Percentiles rank a stretch among this genome's conserved stretches.
These are phyloP conservation scores for Quillaja saponaria DNA, from an alignment of 306 rosid species.

Conservation along the genomic window DNA sequence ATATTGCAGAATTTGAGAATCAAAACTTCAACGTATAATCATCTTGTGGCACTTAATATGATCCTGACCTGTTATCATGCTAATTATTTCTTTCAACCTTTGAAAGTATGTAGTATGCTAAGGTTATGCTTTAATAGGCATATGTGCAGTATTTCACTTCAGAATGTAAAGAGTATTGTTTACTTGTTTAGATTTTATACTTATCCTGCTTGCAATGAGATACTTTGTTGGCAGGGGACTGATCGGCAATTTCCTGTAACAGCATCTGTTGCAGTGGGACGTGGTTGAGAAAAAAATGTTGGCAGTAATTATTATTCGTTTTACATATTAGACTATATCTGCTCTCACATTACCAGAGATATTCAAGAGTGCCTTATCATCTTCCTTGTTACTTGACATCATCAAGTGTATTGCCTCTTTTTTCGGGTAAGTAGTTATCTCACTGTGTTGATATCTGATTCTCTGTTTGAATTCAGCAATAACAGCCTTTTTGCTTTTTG, in stretches of 20 bases:
- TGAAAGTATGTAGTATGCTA: too few relatives aligned
- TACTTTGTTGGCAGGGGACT: slow-evolving; percentile 21
- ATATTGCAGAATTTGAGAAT: background rate
- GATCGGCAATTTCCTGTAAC: slow-evolving; percentile 12
- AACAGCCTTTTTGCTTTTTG: slow-evolving; percentile 22
- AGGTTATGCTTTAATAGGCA: too few relatives aligned
- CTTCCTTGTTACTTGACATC: slow-evolving; percentile 67
- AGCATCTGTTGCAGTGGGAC: slow-evolving; percentile 6
- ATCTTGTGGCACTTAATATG: too few relatives aligned
- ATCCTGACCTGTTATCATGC: too few relatives aligned
- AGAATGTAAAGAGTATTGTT: too few relatives aligned
- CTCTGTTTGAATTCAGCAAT: slow-evolving; percentile 6
- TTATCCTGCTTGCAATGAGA: background rate
- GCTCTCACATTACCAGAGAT: slow-evolving; percentile 68
- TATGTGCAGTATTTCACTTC: too few relatives aligned
- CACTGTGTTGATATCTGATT: background rate
- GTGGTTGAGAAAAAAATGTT: slow-evolving; percentile 12
- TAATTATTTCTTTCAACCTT: too few relatives aligned
- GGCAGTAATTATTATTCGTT: background rate
- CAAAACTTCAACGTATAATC: too few relatives aligned
- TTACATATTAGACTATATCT: slow-evolving; percentile 51
- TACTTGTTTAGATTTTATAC: too few relatives aligned
- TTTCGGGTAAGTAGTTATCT: slow-evolving; percentile 59
- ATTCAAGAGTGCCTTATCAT: slow-evolving; percentile 81
- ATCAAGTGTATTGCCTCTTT: slow-evolving; percentile 75